Evolutionary conservation across 1,284 basidiomycete genomes (phyloP).

Genomic region (Peniophora sp.): DNA sequence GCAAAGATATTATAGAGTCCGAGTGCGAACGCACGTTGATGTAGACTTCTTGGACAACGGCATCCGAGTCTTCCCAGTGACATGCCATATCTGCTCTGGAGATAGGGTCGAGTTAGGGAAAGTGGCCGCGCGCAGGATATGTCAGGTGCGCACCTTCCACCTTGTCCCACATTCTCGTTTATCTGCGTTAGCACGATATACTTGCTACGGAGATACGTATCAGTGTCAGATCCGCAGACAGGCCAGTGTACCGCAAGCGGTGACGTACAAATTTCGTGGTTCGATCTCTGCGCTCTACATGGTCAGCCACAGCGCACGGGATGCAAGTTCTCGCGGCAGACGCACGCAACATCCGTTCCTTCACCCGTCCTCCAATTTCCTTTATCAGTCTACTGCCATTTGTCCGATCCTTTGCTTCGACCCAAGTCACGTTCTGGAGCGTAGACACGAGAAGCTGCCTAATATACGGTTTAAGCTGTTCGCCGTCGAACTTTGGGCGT

Average conservation of each 20-base stretch:
- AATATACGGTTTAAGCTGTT: constrained; percentile 66
- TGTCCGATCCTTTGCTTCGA: constrained; percentile 58
- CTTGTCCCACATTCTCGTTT: constrained; percentile 74
- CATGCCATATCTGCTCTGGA: constrained; percentile 53
- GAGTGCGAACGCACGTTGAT: constrained; percentile 43
- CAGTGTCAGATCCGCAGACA: not conserved
- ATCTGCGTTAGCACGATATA: constrained; percentile 78
- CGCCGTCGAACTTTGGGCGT: constrained; percentile 60
- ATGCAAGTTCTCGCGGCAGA: not conserved
- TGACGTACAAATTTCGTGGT: constrained; percentile 60
- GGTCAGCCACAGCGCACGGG: not conserved
- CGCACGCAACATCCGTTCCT: constrained; percentile 66
- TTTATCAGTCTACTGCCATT: constrained; percentile 68
- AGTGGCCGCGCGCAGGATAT: constrained; percentile 3
- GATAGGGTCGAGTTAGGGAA: not conserved
- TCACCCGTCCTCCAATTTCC: constrained; percentile 73
- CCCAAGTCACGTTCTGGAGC: constrained; percentile 57
- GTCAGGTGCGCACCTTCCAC: constrained; percentile 51
- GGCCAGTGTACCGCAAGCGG: constrained; percentile 25
- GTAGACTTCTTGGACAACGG: constrained; percentile 62
- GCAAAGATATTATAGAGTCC: not conserved
- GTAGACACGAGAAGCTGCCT: constrained; percentile 69
- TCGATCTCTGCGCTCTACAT: constrained; percentile 47
- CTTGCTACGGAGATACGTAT: constrained; percentile 44
- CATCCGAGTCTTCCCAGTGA: constrained; percentile 71